Evolutionary conservation across 2,329 filamentous ascomycete species (phyloP).

Genomic region (Botrytis fabae): DNA sequence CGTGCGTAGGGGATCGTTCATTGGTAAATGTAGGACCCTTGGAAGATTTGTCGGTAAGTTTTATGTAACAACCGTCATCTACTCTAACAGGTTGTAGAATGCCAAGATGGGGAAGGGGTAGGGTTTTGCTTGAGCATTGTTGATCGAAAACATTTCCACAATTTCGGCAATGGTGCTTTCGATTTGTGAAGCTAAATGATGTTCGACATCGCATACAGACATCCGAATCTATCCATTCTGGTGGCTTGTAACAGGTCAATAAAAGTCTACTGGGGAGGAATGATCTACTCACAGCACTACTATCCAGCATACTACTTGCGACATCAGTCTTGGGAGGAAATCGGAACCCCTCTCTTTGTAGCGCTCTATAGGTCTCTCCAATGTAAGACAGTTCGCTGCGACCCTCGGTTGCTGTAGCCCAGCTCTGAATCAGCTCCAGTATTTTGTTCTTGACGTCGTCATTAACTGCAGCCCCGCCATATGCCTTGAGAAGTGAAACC

Average conservation of each 20-base stretch:
- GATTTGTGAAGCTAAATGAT: conserved; percentile 93
- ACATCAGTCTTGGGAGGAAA: conserved; percentile 88
- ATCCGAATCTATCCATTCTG: conserved; percentile 96
- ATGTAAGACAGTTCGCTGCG: conserved; percentile 83
- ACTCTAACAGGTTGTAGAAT: conserved; percentile 90
- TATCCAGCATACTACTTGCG: conserved; percentile 97
- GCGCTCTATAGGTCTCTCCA: conserved; percentile 76
- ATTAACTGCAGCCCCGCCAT: conserved; percentile 73
- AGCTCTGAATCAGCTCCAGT: conserved; percentile 87
- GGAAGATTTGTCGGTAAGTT: conserved; percentile 74
- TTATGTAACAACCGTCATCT: conserved; percentile 92
- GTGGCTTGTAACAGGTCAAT: conserved; percentile 59
- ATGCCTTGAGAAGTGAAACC: conserved; percentile 81
- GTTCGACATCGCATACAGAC: conserved; percentile 98
- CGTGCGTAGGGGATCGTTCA: conserved; percentile 49
- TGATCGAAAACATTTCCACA: conserved; percentile 98
- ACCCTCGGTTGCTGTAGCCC: conserved; percentile 86
- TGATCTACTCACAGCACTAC: conserved; percentile 72
- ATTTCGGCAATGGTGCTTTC: conserved; percentile 97
- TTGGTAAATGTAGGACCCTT: conserved; percentile 43
- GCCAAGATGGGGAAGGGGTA: conserved; percentile 87
- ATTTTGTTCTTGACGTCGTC: conserved; percentile 86
- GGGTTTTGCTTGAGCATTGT: conserved; percentile 84
- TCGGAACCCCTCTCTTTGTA: conserved; percentile 82
- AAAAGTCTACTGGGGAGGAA: not conserved